These are phyloP conservation scores for Cercospora zeina DNA, from an alignment of 2,329 filamentous ascomycete species.

Conservation along the genomic window DNA sequence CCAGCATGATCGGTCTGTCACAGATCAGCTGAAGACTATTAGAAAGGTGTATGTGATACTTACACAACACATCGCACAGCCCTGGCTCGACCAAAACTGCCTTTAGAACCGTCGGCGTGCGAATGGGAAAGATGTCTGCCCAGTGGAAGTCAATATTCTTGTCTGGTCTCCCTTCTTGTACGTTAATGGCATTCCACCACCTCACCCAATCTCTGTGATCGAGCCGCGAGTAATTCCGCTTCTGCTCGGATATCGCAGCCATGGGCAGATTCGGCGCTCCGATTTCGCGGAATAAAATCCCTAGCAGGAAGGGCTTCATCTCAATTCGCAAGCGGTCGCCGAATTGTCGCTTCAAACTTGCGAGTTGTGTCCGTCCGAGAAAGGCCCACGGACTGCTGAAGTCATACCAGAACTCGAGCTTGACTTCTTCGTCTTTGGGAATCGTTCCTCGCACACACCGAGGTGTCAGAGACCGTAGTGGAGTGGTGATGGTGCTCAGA, in stretches of 20 bases:
- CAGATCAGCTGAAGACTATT: background rate
- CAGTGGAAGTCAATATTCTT: constrained; percentile 30
- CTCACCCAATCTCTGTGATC: constrained; percentile 31
- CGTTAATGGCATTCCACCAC: constrained; percentile 32
- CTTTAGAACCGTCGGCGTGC: constrained; percentile 27
- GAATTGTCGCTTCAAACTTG: constrained; percentile 24
- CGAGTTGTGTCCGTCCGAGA: constrained; percentile 30
- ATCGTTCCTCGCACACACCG: constrained; percentile 13
- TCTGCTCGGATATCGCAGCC: constrained; percentile 28
- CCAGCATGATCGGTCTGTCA: constrained; percentile 30
- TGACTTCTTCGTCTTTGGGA: constrained; percentile 23
- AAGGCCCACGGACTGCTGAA: constrained; percentile 31
- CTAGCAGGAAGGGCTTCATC: constrained; percentile 32
- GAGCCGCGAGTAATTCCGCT: constrained; percentile 24
- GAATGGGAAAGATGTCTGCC: constrained; percentile 30
- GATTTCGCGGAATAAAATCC: constrained; percentile 32
- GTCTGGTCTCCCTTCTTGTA: constrained; percentile 25
- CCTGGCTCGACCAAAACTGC: constrained; percentile 26
- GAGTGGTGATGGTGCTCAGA: constrained; percentile 17
- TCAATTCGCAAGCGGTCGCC: constrained; percentile 25
- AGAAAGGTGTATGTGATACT: background rate
- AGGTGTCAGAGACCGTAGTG: constrained; percentile 20
- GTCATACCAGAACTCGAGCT: constrained; percentile 33
- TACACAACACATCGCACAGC: constrained; percentile 25
- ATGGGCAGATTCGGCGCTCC: constrained; percentile 29